Conservation (phyloP, 2,329 filamentous ascomycete species). For the Colletotrichum karsti region DNA sequence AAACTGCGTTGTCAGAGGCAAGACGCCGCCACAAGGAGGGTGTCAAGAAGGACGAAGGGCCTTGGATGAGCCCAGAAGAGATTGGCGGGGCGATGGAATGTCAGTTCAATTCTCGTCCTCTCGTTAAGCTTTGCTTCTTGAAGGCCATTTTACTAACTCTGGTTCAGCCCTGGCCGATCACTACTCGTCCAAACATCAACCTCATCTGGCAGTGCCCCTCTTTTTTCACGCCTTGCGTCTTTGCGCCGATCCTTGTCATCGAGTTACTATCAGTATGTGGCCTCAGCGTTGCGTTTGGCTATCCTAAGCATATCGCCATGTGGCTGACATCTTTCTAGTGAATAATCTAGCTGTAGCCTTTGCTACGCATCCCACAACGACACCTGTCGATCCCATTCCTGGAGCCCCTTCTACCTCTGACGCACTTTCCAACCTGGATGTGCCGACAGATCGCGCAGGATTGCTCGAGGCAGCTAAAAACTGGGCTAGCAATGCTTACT, state of each 20-base stretch:
- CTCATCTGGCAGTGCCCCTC: constrained; percentile 84
- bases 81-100: constrained; percentile 79
- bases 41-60: constrained; percentile 73
- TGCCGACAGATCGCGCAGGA: constrained; percentile 60
- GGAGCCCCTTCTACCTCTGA: constrained; percentile 19
- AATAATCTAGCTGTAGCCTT: constrained; percentile 82
- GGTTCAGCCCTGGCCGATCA: constrained; percentile 73
- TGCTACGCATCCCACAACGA: constrained; percentile 68
- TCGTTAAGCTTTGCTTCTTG: not conserved
- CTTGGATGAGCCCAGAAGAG: constrained; percentile 76
- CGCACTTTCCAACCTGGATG: constrained; percentile 29
- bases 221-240: constrained; percentile 86
- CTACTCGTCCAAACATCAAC: constrained; percentile 78
- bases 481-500: constrained; percentile 83
- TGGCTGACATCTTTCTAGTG: constrained; percentile 57
- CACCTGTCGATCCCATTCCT: constrained; percentile 27
- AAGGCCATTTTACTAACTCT: constrained; percentile 34
- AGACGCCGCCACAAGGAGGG: constrained; percentile 73
- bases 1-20: constrained; percentile 80
- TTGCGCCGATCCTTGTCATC: constrained; percentile 75
- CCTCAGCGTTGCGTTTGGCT: not conserved
- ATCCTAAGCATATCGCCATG: not conserved
- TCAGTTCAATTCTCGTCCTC: constrained; percentile 38
- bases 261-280: constrained; percentile 76
- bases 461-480: constrained; percentile 75